Base-by-base conservation (phyloP, 2,329 filamentous ascomycete species). In the Pseudogymnoascus sp. region DNA sequence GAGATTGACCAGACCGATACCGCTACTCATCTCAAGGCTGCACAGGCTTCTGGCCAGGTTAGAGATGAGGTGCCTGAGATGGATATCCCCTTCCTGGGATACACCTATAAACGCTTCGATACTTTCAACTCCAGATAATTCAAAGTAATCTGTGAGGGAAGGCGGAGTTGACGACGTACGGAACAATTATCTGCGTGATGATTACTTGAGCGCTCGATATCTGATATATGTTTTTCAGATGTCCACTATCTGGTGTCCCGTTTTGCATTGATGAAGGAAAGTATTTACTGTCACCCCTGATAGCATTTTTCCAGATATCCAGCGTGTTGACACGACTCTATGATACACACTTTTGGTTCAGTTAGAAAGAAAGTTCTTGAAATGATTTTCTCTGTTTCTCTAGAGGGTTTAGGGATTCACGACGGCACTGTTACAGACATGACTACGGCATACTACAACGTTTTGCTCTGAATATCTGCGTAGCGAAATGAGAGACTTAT, bases 1-100 rank as follows among this genome's bases (percentile, higher is more conserved):
- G 94, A 99, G 75, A 97, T 99, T 71, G 91, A 96, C 69, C 93
- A 97, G 78, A 93, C 91, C 61, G 92, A 97, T 74, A 96, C 91
- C 65, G 91, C 89, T 61, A 94, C 91, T 22, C 82, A 90, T 66
- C 83, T 96, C 70, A 89, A 91, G 73, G 90, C 61, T 11, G 63
- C 90, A 18, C 90, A 95, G 74, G 90, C 90, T 58, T 82, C 88
- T 65, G 72, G 71, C 38, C 68, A 67, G 61, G 74, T 74, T 65
- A 79, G 81, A 8, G 90, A 93, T 67, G 89, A 96, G 73, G 87
- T 91, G 65, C 91, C 92, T 3, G 93, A 96, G 76, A 92, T 97
- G 85, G 96, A 90, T 76, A 77, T 99, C 76, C 94, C 94, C 2
- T 99, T 96, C 74, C 94, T 96, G 69, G 91, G 91, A 35, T 96